These are phyloP conservation scores for Magnaporthales sp. DNA, from an alignment of 2,329 filamentous ascomycete species.

Conservation along the genomic window DNA sequence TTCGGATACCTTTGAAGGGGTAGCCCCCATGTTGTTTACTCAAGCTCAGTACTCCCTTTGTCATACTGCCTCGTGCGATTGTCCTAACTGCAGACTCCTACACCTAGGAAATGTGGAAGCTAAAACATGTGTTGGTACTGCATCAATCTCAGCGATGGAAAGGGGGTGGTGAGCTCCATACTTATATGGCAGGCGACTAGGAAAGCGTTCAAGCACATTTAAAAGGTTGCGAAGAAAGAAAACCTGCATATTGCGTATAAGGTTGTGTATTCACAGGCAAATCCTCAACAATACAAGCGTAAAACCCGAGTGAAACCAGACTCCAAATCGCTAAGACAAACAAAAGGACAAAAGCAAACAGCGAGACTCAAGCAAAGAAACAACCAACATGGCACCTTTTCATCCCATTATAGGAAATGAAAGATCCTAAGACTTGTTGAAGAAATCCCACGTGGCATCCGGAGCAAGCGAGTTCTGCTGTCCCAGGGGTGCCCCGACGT, in stretches of 20 bases:
- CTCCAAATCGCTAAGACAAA: background rate
- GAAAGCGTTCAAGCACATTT: background rate
- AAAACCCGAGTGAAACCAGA: background rate
- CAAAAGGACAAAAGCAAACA: background rate
- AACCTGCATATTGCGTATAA: background rate
- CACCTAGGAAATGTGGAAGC: too few relatives aligned
- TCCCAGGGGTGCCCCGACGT: constrained; percentile 2
- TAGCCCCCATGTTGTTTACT: background rate
- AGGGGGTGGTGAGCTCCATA: background rate
- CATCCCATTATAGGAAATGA: background rate
- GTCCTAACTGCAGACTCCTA: background rate
- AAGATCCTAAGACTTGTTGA: background rate
- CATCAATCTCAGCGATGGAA: background rate
- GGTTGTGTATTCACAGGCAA: background rate
- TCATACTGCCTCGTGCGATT: background rate
- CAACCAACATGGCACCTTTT: background rate
- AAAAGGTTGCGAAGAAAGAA: background rate
- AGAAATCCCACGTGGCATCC: constrained; percentile 1
- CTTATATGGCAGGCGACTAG: too few relatives aligned
- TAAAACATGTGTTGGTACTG: background rate
- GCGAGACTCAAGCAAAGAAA: background rate
- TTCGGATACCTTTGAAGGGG: background rate
- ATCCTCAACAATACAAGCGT: background rate
- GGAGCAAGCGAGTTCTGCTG: background rate
- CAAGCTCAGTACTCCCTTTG: background rate